Conservation (phyloP, 495 filamentous ascomycete species). For the Pseudoneurospora amorphoporcata region DNA sequence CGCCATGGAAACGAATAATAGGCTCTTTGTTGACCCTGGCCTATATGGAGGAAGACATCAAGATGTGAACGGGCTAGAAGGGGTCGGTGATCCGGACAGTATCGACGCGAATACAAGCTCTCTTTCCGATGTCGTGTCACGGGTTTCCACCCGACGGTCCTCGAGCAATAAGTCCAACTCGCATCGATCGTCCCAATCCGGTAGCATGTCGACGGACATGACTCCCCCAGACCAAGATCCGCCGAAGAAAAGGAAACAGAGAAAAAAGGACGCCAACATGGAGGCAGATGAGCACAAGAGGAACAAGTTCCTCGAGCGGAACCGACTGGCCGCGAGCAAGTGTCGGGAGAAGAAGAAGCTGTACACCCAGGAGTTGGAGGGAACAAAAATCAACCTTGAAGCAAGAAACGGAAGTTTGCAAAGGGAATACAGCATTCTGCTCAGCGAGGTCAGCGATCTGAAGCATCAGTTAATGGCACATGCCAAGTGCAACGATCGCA, state of each 20-base stretch:
- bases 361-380: slow-evolving; percentile 52
- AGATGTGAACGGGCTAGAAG: neutral
- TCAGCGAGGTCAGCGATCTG: slow-evolving; percentile 39
- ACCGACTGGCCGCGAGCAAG: slow-evolving; percentile 75
- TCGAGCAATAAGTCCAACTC: slow-evolving; percentile 17
- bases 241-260: slow-evolving; percentile 10
- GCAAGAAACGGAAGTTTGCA: slow-evolving; percentile 24
- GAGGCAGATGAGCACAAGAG: slow-evolving; percentile 23
- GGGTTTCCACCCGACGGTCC: slow-evolving; percentile 12
- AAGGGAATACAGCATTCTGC: slow-evolving; percentile 28
- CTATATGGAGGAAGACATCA: slow-evolving; percentile 11
- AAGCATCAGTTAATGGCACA: slow-evolving; percentile 52
- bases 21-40: slow-evolving; percentile 18
- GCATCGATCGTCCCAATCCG: slow-evolving; percentile 12
- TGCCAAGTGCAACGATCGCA: slow-evolving; percentile 45
- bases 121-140: slow-evolving; percentile 7
- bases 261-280: slow-evolving; percentile 4
- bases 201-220: slow-evolving; percentile 13
- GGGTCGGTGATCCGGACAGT: slow-evolving; percentile 1
- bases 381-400: slow-evolving; percentile 31
- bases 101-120: slow-evolving; percentile 13
- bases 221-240: slow-evolving; percentile 15
- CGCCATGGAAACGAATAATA: slow-evolving; percentile 7
- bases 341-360: slow-evolving; percentile 83
- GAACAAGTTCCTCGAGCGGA: slow-evolving; percentile 59